phyloP scores from a whole-genome alignment of 2,329 filamentous ascomycete species.

The Apiospora saccharicola region DNA sequence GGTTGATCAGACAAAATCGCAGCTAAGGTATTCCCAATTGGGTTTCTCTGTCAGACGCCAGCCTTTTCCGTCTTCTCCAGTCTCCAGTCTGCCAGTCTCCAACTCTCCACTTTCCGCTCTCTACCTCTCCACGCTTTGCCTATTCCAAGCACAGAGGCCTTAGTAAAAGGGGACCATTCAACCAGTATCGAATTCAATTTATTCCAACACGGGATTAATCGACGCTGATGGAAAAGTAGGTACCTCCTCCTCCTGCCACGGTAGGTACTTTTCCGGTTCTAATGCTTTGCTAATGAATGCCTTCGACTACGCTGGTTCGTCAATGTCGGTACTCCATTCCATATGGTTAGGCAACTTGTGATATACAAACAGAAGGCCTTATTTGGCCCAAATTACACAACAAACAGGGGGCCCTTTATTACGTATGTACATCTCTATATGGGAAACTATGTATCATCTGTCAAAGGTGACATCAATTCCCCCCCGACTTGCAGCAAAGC shows the following conservation, averaged over 20 bases:
- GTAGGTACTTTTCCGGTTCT: not conserved
- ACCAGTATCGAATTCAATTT: conserved; percentile 16
- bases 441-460: conserved; percentile 2
- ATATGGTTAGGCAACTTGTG: conserved; percentile 1
- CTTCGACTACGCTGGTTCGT: not conserved
- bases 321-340: not conserved
- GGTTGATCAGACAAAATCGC: not conserved
- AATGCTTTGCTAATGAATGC: not conserved
- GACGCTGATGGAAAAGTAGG: not conserved
- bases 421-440: not conserved
- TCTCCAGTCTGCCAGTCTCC: conserved; percentile 22
- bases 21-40: not conserved
- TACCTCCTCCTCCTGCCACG: not conserved
- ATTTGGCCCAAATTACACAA: conserved; percentile 8
- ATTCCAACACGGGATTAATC: not conserved
- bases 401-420: conserved; percentile 17
- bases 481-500: conserved; percentile 11
- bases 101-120: conserved; percentile 19
- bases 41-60: conserved; percentile 20
- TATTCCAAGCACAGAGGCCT: conserved; percentile 1
- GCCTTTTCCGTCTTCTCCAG: not conserved
- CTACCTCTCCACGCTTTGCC: not conserved
- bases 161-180: not conserved
- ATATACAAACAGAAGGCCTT: conserved; percentile 9
- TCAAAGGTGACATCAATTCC: conserved; percentile 1